Base-by-base conservation (phyloP, 225 moss, liverwort and hornwort genomes). In the Straminergon stramineum region DNA sequence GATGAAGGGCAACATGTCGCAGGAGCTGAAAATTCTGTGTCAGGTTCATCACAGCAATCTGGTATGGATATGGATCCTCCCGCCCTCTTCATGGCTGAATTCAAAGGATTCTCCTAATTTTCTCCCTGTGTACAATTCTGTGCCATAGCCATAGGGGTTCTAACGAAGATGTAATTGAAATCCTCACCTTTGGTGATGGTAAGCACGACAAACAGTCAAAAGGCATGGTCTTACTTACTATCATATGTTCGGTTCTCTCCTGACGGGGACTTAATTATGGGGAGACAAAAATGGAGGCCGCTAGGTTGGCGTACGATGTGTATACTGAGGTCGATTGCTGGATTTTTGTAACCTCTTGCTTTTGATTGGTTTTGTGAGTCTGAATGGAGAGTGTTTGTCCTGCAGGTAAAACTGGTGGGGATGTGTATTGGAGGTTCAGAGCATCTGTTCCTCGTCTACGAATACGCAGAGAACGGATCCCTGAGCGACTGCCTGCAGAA, bases 11-110 rank as follows among this genome's bases (percentile, higher is more conserved):
- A 96, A 90, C 87, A 93, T 96, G 96, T 94, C 97, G 39, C 95
- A 99, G 71, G 99, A 99, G 95, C 92, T 99, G 82, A 99, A 92
- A 75, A 96, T 97, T 13, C 92, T 99, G n/a, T 96, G 95, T 92
- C 95, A 96, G 92, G 99, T 99, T 48, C 99, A 99, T 85, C 99
- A 99, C 82, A 96, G 93, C 90, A 99, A 97, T 86, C 91, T 99
- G 87, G 95, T 91, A 75, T 48, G 84, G 71, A 20, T n/a, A 23
- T 31, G 30, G 23, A 77, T 78, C 39, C 37, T 22, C 39, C 27
- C 27, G 16, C 23, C 56, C 69, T 52, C 52, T 74, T 73, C 24
- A 32, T 57, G 71, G 19, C 21, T 71, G 39, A 55, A 84, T 26
- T 81, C 52, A 27, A 27, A 66, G 37, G 11, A 28, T 24, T 67